Base-by-base conservation (phyloP, 2,329 filamentous ascomycete species). In the Aspergillus versicolor region DNA sequence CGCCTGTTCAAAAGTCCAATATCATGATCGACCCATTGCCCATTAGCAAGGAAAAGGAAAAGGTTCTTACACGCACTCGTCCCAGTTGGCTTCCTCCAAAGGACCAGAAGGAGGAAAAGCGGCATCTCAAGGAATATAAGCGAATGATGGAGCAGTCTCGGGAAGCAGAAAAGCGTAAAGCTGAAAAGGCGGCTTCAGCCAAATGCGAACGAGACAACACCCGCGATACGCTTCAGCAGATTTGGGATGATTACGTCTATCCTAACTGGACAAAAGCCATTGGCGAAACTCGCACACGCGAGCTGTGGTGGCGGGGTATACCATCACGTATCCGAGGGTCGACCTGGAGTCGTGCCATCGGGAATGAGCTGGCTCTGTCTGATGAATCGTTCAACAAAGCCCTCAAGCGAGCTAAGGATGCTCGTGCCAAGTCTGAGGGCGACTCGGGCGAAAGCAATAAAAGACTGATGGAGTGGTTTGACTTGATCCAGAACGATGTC, bases 71-170 rank as follows among this genome's bases (percentile, higher is more conserved):
- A 80, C 87, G 74, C 77, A 93, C 68, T 75, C 88, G 75, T 77
- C 92, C 81, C 37, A 88, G 82, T 47, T 89, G 81, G 87, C 78
- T 85, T 52, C 87, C 85, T 19, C 85, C 85, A 8, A 86, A 84
- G 75, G 87, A 94, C 63, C 92, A 91, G 2, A 89, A 89, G 53
- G 94, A 99, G 73, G 94, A 99, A 77, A 90, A 85, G 71, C 88
- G 88, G 64, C 94, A 99, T 73, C 72, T 99, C 63, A 92, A 85
- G 68, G 82, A 88, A 65, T 88, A 86, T 68, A 83, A 87, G 73
- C 79, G 77, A 65, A 88, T 88, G 84, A 84, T 87, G 83, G 81
- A 81, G n/a, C 75, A 81, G 44, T 81, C 84, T 27, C 77, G 82
- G 41, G 84, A 86, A 74, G 78, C 65, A 75, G 82, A 84, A 59